Base-by-base conservation (phyloP, 1,284 basidiomycete species). In the Marasmius tenuissimus region DNA sequence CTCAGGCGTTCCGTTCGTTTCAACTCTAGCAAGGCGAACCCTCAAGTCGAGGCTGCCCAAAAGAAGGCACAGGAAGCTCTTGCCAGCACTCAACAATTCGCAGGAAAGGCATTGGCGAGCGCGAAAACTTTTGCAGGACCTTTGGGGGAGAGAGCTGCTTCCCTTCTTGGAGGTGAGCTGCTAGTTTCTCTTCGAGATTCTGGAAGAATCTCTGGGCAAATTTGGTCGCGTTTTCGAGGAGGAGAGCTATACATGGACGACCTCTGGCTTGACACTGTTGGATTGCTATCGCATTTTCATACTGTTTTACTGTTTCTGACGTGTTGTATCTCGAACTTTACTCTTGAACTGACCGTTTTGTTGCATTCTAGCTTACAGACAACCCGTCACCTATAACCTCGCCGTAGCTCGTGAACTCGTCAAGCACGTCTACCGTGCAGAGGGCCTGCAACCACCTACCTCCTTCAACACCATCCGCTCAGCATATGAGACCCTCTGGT, bases 341-440 rank as follows among this genome's bases (percentile, higher is more conserved):
- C 34, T 12, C 16, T 38, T 54, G 27, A n/a, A 35, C 52, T 54
- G 34, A 54, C 52, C 48, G 18, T 20, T 27, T 27, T 51, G 10
- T 11, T 20, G n/a, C 20, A 18, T 52, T 39, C 53, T 65, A 96
- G 94, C 87, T 37, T 95, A 96, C 81, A 86, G 87, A 67, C 84
- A 93, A 72, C 94, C 95, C 16, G 68, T 96, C 58, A 68, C 86
- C 35, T 96, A 95, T 82, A 96, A 96, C 81, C 79, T 92, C 59
- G 80, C 92, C 62, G 94, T 98, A 61, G 84, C 88, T 55, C 87
- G 89, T 63, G 94, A 96, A 71, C 73, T 98, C 67, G 76, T 88
- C 68, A 96, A 96, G 80, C 94, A 97, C 73, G 86, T 98, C 63
- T 98, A 98, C 81, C 77, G 92, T 66, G 87, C 89, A 53, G 97